These are phyloP conservation scores for Sporothrix pseudoabietina DNA, from an alignment of 2,329 filamentous ascomycete genomes.

Conservation along the genomic window DNA sequence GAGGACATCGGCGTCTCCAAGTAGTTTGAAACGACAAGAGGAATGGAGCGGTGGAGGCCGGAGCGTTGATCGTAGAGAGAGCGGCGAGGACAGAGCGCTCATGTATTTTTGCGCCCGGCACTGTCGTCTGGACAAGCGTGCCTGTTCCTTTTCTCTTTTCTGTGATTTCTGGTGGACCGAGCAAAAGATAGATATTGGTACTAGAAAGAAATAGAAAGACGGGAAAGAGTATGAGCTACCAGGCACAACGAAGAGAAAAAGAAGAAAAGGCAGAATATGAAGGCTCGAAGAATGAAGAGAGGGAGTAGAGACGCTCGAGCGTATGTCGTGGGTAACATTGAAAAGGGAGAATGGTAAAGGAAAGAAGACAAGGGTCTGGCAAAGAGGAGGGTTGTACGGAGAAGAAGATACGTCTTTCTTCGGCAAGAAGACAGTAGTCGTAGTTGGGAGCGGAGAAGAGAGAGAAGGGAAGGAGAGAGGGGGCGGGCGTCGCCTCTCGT, in stretches of 20 bases:
- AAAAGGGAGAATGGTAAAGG: conserved; percentile 20
- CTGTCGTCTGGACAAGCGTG: neutral
- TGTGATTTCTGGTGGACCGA: neutral
- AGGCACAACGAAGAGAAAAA: neutral
- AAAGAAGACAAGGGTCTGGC: neutral
- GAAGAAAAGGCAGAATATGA: conserved; percentile 16
- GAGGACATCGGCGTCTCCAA: conserved; percentile 14
- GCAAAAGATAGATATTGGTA: neutral
- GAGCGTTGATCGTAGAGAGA: neutral
- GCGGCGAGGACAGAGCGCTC: conserved; percentile 15
- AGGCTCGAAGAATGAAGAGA: neutral
- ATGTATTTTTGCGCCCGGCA: neutral
- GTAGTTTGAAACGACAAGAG: conserved; percentile 7
- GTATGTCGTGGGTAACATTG: conserved; percentile 4
- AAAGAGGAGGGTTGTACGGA: neutral
- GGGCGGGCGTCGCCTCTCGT: neutral
- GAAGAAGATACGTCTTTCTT: neutral
- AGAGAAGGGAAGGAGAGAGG: neutral
- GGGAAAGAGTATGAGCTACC: neutral
- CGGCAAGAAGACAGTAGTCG: neutral
- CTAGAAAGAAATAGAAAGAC: neutral
- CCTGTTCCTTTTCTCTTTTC: neutral
- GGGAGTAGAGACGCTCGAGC: conserved; percentile 12
- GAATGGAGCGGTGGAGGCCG: neutral
- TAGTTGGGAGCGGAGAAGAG: neutral